Evolutionary conservation across 192 early-diverging fungal genomes (phyloP).

Genomic region (Coemansia sp.): DNA sequence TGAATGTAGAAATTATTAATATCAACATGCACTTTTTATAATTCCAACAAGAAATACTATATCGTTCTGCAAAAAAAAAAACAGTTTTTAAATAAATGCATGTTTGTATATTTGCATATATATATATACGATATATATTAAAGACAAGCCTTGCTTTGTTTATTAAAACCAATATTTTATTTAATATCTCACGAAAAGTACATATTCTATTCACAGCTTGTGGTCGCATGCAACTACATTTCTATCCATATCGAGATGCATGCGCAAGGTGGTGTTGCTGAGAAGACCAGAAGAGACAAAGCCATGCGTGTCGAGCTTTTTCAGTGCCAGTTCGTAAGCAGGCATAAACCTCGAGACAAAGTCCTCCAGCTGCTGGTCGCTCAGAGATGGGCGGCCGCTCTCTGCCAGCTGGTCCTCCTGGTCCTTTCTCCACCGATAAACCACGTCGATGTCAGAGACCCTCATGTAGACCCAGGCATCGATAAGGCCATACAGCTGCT

Average conservation of each 20-base stretch:
- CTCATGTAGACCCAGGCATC: conserved; percentile 76
- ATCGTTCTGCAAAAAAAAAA: not conserved
- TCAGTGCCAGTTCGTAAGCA: conserved; percentile 58
- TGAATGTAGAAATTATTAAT: too few species aligned
- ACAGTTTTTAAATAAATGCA: not conserved
- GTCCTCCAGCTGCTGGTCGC: conserved; percentile 68
- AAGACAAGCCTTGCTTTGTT: not conserved
- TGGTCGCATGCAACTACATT: conserved; percentile 43
- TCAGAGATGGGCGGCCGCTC: conserved; percentile 54
- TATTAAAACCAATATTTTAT: not conserved
- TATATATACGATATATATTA: conserved; percentile 1
- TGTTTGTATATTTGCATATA: too few species aligned
- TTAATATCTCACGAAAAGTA: not conserved
- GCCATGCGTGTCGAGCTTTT: conserved; percentile 30
- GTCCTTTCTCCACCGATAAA: conserved; percentile 84
- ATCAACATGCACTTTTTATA: too few species aligned
- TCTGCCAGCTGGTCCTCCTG: conserved; percentile 69
- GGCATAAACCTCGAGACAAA: conserved; percentile 93
- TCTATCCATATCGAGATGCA: conserved; percentile 47
- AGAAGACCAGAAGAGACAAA: conserved; percentile 38
- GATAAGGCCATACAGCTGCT: conserved; percentile 60
- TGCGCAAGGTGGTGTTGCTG: conserved; percentile 22
- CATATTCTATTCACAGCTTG: conserved; percentile 8
- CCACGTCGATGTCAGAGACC: conserved; percentile 57
- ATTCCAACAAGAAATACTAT: not conserved